These are phyloP conservation scores for Cladosporium sp. DNA, from an alignment of 2,329 filamentous ascomycete species.

Conservation along the genomic window DNA sequence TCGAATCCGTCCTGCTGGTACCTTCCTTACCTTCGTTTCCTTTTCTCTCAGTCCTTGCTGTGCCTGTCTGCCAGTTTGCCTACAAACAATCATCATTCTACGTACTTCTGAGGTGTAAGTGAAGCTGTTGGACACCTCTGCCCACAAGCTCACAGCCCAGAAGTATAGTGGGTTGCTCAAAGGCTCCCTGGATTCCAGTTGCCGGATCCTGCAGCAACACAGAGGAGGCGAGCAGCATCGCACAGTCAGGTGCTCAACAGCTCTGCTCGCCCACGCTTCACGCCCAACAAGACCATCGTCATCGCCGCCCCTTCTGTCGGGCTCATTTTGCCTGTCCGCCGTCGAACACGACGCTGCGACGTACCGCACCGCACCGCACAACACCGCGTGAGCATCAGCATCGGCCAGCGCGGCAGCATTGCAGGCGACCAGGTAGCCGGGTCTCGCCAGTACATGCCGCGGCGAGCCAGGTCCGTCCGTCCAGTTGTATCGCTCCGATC, in stretches of 20 bases:
- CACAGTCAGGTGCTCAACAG: background rate
- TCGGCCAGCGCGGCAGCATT: constrained; percentile 2
- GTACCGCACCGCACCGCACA: constrained; percentile 9
- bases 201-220: constrained; percentile 7
- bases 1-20: constrained; percentile 11
- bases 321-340: constrained; percentile 21
- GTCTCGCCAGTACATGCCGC: constrained; percentile 11
- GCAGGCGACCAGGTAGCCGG: constrained; percentile 13
- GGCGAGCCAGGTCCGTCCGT: background rate
- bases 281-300: background rate
- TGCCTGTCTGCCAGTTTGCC: background rate
- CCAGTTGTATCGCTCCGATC: background rate
- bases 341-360: constrained; percentile 14
- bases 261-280: background rate
- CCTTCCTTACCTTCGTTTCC: constrained; percentile 2
- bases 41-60: background rate
- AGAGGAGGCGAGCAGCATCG: background rate
- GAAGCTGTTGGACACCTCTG: background rate
- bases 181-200: constrained; percentile 7
- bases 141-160: background rate
- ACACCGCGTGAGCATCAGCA: constrained; percentile 11
- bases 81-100: background rate
- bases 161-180: constrained; percentile 10
- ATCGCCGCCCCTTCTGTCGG: background rate
- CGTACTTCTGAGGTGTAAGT: no score